Percentiles rank a stretch among this genome's conserved stretches.
Evolutionary conservation across 1,139 yeast genomes (phyloP).

Genomic region (Kodamaea derodonti): DNA sequence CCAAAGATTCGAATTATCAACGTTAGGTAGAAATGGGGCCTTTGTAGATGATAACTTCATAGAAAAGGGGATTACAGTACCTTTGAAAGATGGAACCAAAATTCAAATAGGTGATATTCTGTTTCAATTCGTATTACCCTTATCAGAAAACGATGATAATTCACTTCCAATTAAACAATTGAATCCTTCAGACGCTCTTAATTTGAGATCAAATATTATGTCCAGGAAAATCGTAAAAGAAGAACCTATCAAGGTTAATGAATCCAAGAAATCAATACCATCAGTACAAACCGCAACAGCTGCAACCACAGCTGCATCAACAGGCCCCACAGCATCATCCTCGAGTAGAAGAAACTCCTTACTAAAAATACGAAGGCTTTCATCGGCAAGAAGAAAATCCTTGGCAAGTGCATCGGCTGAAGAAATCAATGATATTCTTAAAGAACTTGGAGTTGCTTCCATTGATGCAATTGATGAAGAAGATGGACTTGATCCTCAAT

Average conservation of each 20-base stretch:
- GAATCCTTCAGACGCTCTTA: constrained; percentile 53
- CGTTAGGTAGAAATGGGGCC: constrained; percentile 92
- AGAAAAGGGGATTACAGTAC: constrained; percentile 86
- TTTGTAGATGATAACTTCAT: constrained; percentile 87
- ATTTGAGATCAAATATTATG: constrained; percentile 45
- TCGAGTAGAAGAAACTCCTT: constrained; percentile 11
- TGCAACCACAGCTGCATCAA: not conserved
- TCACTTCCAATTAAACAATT: constrained; percentile 27
- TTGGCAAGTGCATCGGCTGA: constrained; percentile 39
- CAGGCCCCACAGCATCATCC: not conserved
- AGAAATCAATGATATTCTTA: constrained; percentile 36
- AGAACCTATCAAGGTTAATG: constrained; percentile 8
- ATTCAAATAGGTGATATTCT: constrained; percentile 92
- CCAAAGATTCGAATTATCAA: constrained; percentile 84
- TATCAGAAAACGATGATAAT: constrained; percentile 30
- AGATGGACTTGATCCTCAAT: constrained; percentile 33
- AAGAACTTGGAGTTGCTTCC: constrained; percentile 36
- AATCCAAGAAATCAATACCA: constrained; percentile 2
- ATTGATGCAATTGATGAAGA: constrained; percentile 37
- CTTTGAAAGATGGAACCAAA: constrained; percentile 73
- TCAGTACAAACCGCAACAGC: not conserved
- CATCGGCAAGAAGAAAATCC: constrained; percentile 39
- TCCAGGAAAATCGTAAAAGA: constrained; percentile 8
- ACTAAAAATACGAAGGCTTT: constrained; percentile 26
- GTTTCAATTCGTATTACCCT: constrained; percentile 80